Evolutionary conservation across 179 eudicot species (phyloP), one percentile per base, ranked within the genome.

Genomic region (Nepenthes alata): DNA sequence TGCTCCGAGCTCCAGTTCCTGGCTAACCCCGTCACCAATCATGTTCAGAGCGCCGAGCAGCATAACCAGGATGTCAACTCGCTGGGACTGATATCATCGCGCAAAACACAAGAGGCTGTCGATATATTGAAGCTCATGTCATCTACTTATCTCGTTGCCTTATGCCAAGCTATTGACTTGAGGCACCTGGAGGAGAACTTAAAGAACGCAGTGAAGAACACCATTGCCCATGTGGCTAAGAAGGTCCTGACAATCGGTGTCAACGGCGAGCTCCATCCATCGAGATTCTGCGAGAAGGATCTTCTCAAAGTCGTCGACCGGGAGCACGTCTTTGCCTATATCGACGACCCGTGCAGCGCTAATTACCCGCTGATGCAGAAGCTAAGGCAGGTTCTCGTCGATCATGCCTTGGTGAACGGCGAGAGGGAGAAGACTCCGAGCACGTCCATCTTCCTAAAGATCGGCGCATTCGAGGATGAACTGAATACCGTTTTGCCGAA

Each of bases 1-100:
- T 83, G 88, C 57, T 83, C 88, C 0, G 88, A 83, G 53, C 83
- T 83, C 37, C 88, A 83, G 37, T 80, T 78, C 41, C 70, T 83
- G 5, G 88, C 74, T 1, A 83, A 83, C 57, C 88, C 88, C 0
- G 88, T 83, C 4, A 83, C 88, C 2, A 83, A 83, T 63, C 88
- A 83, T 59, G 88, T 83, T 37, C 88, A 80, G 59, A 83, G 88
- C 47, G 88, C 88, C 0, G 88, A 83, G 69, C 88, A 83, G 52
- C 88, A 83, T 58, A 83, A 83, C 71, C 88, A 83, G 62, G 88
- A 83, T 56, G 88, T 83, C 39, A 83, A 83, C 70, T 83, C 88
- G 0, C 55, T 83, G 58, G 88, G 88, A 0, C 59, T 83, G 35
- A 83, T 83, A 38, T 83, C 88, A 3, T 72, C 88, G 0, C 53